Evolutionary conservation across 345 rosid genomes (phyloP).

Genomic region (Lumnitzera littorea): DNA sequence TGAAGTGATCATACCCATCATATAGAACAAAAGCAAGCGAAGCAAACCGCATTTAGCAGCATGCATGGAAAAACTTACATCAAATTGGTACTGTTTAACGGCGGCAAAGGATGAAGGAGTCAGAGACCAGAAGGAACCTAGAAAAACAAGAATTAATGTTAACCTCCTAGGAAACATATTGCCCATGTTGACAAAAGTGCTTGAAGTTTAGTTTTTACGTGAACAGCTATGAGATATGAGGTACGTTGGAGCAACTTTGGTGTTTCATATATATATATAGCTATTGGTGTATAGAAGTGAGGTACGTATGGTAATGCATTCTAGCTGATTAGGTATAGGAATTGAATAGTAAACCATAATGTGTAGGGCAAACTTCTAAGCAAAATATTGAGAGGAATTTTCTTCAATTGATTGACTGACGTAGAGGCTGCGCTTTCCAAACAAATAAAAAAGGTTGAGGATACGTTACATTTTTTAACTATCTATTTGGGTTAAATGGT

Average conservation of each 20-base stretch:
- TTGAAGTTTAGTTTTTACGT: not conserved
- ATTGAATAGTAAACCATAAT: constrained; percentile 1
- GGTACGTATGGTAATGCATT: not conserved
- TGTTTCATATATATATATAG: not conserved
- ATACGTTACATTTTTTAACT: too few species aligned
- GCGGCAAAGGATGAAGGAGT: constrained; percentile 25
- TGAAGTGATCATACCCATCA: too few species aligned
- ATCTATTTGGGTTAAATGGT: too few species aligned
- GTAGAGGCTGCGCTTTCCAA: constrained; percentile 23
- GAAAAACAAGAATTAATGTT: constrained; percentile 2
- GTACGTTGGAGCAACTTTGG: not conserved
- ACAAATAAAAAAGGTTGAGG: not conserved
- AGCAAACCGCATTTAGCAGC: too few species aligned
- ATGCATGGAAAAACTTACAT: constrained; percentile 18
- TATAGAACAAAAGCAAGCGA: too few species aligned
- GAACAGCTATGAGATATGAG: constrained; percentile 1
- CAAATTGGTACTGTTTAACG: constrained; percentile 37
- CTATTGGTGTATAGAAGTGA: not conserved
- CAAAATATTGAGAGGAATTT: constrained; percentile 34
- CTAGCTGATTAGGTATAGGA: constrained; percentile 7
- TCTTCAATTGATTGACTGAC: constrained; percentile 14
- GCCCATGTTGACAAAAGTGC: not conserved
- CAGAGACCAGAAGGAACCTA: constrained; percentile 16
- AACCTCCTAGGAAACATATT: constrained; percentile 7
- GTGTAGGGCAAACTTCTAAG: constrained; percentile 33